Evolutionary conservation across 139 green algal genomes (phyloP).

Genomic region (Tetradesmus obliquus): DNA sequence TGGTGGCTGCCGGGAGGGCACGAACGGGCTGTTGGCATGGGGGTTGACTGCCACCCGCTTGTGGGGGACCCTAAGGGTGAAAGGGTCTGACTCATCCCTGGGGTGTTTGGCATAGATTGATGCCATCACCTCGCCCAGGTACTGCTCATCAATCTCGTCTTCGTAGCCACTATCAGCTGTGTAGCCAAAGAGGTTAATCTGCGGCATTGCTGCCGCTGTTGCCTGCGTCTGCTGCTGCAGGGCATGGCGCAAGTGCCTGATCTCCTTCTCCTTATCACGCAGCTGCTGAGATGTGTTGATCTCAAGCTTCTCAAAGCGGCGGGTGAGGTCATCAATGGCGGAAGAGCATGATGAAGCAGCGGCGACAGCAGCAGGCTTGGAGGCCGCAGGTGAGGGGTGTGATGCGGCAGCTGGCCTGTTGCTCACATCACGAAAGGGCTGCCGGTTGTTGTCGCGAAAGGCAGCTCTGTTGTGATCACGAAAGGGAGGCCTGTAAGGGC

Average conservation of each 20-base stretch:
- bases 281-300: background rate
- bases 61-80: background rate
- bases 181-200: background rate
- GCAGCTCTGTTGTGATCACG: too few species aligned
- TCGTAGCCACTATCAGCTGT: background rate
- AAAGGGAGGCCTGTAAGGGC: too few species aligned
- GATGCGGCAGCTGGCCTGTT: too few species aligned
- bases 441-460: too few species aligned
- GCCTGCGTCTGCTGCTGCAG: background rate
- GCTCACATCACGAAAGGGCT: too few species aligned
- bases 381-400: too few species aligned
- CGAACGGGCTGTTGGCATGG: background rate
- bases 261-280: slow-evolving; percentile 10
- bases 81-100: background rate
- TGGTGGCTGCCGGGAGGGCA: background rate
- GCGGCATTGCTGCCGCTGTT: too few species aligned
- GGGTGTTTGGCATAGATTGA: slow-evolving; percentile 10
- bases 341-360: background rate
- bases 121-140: too few species aligned
- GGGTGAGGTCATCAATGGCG: background rate
- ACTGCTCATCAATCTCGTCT: background rate
- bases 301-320: background rate
- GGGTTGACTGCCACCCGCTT: background rate
- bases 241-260: background rate
- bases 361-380: background rate